A percentile compares a stretch with the other conserved stretches of the same genome.
Evolutionary conservation across 2,329 filamentous ascomycete species (phyloP).

Genomic region (Aspergillus novofumigatus): DNA sequence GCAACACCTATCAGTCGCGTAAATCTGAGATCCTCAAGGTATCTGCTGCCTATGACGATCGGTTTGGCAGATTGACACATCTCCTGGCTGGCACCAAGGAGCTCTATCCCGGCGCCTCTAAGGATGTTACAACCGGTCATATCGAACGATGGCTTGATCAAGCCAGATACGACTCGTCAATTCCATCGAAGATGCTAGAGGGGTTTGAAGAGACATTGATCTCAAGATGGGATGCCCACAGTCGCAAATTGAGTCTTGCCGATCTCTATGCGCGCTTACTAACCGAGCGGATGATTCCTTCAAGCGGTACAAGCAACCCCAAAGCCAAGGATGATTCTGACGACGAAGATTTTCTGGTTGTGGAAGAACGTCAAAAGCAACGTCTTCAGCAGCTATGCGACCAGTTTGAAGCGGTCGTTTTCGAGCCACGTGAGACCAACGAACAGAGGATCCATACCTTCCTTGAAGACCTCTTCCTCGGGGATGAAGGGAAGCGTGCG

Average conservation of each 20-base stretch:
- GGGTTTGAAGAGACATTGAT: constrained; percentile 31
- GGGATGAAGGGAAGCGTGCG: constrained; percentile 17
- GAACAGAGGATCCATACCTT: constrained; percentile 29
- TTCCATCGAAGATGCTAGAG: constrained; percentile 29
- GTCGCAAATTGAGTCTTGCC: constrained; percentile 29
- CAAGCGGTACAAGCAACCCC: not conserved
- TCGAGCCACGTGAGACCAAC: constrained; percentile 33
- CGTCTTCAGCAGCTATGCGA: constrained; percentile 35
- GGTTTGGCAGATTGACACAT: constrained; percentile 2
- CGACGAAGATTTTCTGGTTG: constrained; percentile 26
- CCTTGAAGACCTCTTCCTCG: constrained; percentile 28
- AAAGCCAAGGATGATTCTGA: constrained; percentile 10
- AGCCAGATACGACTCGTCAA: constrained; percentile 34
- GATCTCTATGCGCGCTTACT: constrained; percentile 33
- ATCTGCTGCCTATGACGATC: constrained; percentile 1
- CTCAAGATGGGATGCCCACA: constrained; percentile 32
- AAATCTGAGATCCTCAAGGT: constrained; percentile 13
- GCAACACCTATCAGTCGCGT: constrained; percentile 10
- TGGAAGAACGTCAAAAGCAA: constrained; percentile 34
- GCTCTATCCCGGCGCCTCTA: constrained; percentile 9
- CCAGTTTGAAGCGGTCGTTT: constrained; percentile 39
- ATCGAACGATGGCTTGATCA: constrained; percentile 36
- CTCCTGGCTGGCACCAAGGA: constrained; percentile 11
- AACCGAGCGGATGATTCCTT: constrained; percentile 38
- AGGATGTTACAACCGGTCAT: constrained; percentile 20